Percentiles rank a stretch among this genome's conserved stretches.
Evolutionary conservation across 768 basidiomycete species (phyloP).

Genomic region (Mycena epipterygia): DNA sequence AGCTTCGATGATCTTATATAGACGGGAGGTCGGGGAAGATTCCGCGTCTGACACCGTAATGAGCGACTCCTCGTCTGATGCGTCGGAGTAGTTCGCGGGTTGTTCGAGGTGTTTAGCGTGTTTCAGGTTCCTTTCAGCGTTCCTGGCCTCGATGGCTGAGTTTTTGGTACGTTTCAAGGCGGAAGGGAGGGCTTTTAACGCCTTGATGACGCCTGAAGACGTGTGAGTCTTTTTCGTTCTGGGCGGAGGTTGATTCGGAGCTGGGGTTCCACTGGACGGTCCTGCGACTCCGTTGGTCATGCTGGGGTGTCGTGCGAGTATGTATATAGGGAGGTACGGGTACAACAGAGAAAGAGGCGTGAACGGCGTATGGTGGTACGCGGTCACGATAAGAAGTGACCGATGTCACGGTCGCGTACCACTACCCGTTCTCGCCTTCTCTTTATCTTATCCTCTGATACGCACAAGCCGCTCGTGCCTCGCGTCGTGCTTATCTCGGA

Average conservation of each 20-base stretch:
- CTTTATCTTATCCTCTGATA: slow-evolving; percentile 7
- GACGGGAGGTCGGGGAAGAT: neutral
- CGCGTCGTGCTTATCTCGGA: neutral
- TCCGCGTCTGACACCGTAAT: neutral
- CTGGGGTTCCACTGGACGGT: too few relatives aligned
- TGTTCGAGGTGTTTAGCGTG: neutral
- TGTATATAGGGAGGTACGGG: too few relatives aligned
- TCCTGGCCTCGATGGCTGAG: neutral
- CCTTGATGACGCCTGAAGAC: neutral
- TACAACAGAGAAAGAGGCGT: neutral
- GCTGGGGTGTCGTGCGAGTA: too few relatives aligned
- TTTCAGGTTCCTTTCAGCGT: neutral
- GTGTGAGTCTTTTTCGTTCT: neutral
- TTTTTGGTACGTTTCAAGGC: neutral
- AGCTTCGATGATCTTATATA: neutral
- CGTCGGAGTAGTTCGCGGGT: neutral
- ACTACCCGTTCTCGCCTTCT: neutral
- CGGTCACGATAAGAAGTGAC: neutral
- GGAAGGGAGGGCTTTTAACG: neutral
- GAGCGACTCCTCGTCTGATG: slow-evolving; percentile 3
- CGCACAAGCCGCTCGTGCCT: too few relatives aligned
- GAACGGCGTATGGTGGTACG: too few relatives aligned
- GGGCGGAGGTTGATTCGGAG: neutral
- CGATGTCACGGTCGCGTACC: neutral
- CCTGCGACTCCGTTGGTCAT: too few relatives aligned